Evolutionary conservation across 2,329 filamentous ascomycete genomes (phyloP), one percentile per base, ranked within the genome.

Genomic region (Alternaria incomplexa): DNA sequence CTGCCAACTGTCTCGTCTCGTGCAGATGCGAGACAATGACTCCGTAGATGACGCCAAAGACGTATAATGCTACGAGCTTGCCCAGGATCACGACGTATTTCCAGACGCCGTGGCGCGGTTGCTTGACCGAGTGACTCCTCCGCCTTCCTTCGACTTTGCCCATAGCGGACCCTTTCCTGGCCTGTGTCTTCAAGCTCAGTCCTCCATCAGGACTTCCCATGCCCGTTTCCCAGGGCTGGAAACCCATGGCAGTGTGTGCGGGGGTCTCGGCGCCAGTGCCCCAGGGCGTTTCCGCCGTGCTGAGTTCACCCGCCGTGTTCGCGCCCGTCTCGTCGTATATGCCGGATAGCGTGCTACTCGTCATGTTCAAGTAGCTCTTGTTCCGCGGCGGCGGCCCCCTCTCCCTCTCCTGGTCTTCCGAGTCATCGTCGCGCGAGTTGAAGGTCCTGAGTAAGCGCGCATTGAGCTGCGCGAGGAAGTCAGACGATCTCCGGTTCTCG

Each of bases 271-370:
- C 87, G 36, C 92, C 93, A 0, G 89, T 91, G 23, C 91, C 92
- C 90, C 91, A 96, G 3, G 93, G 93, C 11, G 91, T 93, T 58
- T 85, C 83, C 4, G 85, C 80, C 65, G 90, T 89, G 67, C 88
- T 88, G 45, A 64, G 53, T 20, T 73, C 73, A 17, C 68, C 71
- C 12, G 70, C 63, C 10, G 72, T 72, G 56, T 65, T 69, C 12
- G 62, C 63, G 45, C 68, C 71, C n/a, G 72, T 70, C 56, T 77
- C 77, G 51, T 77, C 90, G 83, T 97, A 99, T 73, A 99, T 99
- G 58, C 96, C 95, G 70, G 91, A 92, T 6, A 99, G 87, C 0
- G 96, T 97, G 3, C 93, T 94, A 10, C 92, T 90, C 5, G 93
- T 97, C 63, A 99, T 86, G 77, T 97, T 97, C 75, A 93, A 84